Conservation (phyloP, 2,329 filamentous ascomycete genomes). For the Fusarium redolens region DNA sequence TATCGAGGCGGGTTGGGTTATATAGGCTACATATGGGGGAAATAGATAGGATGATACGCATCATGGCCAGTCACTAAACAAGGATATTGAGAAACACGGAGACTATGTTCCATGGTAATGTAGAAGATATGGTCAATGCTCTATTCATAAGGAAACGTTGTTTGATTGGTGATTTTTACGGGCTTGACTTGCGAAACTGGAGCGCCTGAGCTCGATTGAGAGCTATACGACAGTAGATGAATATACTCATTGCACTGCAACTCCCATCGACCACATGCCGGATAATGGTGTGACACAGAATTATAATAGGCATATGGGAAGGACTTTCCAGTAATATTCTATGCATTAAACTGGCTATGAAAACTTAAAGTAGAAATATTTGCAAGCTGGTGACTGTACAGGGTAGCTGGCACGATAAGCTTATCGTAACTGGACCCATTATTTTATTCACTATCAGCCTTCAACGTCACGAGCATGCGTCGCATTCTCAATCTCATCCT, state of each 20-base stretch:
- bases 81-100: not conserved
- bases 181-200: no score
- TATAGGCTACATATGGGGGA: not conserved
- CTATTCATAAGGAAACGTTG: not conserved
- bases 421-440: conserved; percentile 35
- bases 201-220: no score
- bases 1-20: not conserved
- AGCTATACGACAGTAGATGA: no score
- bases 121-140: not conserved
- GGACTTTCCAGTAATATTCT: not conserved
- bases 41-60: not conserved
- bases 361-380: not conserved
- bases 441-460: conserved; percentile 25
- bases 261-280: not conserved
- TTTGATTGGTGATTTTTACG: not conserved
- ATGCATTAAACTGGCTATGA: not conserved
- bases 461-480: conserved; percentile 38
- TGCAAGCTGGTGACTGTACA: not conserved
- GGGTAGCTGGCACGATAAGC: conserved; percentile 32
- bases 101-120: not conserved
- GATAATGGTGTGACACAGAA: not conserved
- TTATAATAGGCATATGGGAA: not conserved
- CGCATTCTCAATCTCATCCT: conserved; percentile 16
- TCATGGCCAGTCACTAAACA: not conserved
- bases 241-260: not conserved